A percentile compares a stretch with the other conserved stretches of the same genome.
phyloP scores from a whole-genome alignment of 345 rosid species.

The Linum usitatissimum region DNA sequence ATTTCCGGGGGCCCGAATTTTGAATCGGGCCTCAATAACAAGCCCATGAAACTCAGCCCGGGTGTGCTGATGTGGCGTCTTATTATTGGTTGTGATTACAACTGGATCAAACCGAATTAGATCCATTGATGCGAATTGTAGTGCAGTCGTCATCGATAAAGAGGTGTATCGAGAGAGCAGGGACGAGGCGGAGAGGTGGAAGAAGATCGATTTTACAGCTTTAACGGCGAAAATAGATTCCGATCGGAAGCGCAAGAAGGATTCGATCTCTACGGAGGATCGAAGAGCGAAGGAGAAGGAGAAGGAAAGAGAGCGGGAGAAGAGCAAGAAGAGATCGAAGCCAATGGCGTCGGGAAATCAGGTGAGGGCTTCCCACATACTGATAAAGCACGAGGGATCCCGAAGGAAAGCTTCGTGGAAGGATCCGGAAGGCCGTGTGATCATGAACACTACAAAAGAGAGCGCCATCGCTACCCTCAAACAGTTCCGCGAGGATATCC shows the following conservation, averaged over 20 bases:
- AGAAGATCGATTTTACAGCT: background rate
- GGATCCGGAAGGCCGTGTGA: slow-evolving; percentile 83
- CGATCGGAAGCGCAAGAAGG: slow-evolving; percentile 19
- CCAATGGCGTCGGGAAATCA: slow-evolving; percentile 20
- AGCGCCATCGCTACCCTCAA: slow-evolving; percentile 62
- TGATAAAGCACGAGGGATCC: slow-evolving; percentile 90
- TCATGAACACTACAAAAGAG: slow-evolving; percentile 55
- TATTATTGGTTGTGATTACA: no score
- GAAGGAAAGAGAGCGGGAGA: slow-evolving; percentile 10
- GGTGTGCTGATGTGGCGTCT: no score
- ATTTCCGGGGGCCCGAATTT: no score
- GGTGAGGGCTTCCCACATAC: slow-evolving; percentile 84
- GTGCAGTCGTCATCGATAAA: background rate
- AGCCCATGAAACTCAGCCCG: no score
- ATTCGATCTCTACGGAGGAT: slow-evolving; percentile 14
- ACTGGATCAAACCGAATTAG: no score
- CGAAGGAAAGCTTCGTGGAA: slow-evolving; percentile 94
- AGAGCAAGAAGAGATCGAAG: slow-evolving; percentile 9
- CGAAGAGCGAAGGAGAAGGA: slow-evolving; percentile 1
- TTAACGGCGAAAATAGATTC: slow-evolving; percentile 16
- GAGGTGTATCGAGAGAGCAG: background rate
- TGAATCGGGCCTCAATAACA: no score
- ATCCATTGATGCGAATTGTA: no score
- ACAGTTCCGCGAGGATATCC: slow-evolving; percentile 62
- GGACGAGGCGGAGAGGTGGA: background rate